Conservation (phyloP, 805 yeast genomes). For the Debaryomyces tyrocola region DNA sequence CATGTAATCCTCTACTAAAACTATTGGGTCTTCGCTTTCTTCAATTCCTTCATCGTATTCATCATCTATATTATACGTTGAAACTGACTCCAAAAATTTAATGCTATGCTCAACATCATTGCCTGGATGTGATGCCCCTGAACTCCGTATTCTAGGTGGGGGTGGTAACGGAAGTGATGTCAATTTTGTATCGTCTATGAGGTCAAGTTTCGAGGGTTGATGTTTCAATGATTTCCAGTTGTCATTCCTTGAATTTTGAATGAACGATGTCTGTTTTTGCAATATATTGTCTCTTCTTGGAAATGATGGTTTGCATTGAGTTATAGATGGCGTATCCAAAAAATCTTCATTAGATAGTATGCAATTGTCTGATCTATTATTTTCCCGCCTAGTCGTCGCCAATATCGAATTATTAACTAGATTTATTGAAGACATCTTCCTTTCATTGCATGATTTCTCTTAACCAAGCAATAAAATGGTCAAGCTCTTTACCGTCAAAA, state of each 20-base stretch:
- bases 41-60: conserved; percentile 2
- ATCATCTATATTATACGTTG: neutral
- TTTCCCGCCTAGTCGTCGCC: neutral
- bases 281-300: neutral
- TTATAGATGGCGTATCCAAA: neutral
- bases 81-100: neutral
- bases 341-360: neutral
- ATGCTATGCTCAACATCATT: neutral
- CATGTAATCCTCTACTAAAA: conserved; percentile 59
- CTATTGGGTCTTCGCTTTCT: conserved; percentile 38
- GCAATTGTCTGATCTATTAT: neutral
- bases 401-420: conserved; percentile 3
- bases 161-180: conserved; percentile 57
- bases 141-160: conserved; percentile 25
- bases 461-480: too few species aligned
- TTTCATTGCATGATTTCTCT: too few species aligned
- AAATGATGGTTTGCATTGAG: too few species aligned
- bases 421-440: conserved; percentile 5
- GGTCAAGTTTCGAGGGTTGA: conserved; percentile 45
- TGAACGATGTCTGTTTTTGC: neutral
- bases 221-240: conserved; percentile 13
- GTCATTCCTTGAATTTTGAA: neutral
- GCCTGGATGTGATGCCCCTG: neutral
- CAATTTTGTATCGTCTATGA: conserved; percentile 46
- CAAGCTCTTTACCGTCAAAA: too few species aligned